phyloP scores from a whole-genome alignment of 1,284 basidiomycete genomes.

The Athelia psychrophila region DNA sequence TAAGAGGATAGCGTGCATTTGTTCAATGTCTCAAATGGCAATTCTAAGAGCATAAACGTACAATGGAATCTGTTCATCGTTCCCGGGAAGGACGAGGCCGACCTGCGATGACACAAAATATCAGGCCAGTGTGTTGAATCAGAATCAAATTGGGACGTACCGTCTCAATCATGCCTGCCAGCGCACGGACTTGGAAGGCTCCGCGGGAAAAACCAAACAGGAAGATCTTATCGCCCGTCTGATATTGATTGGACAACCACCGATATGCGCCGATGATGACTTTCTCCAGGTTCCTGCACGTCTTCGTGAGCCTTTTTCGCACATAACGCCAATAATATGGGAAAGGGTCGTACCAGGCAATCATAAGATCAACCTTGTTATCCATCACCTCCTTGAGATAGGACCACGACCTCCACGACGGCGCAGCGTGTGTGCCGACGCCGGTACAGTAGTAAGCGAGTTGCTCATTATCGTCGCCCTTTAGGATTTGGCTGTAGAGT shows the following conservation, averaged over 20 bases:
- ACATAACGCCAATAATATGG: neutral
- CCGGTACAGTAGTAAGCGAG: slow-evolving; percentile 34
- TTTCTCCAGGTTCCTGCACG: slow-evolving; percentile 26
- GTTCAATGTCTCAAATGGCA: no score
- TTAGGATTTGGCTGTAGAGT: slow-evolving; percentile 14
- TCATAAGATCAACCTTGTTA: slow-evolving; percentile 19
- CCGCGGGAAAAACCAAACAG: slow-evolving; percentile 43
- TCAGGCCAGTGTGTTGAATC: neutral
- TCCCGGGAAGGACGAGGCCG: slow-evolving; percentile 31
- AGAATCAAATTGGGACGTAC: slow-evolving; percentile 14
- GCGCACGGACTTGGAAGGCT: slow-evolving; percentile 34
- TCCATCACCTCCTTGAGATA: slow-evolving; percentile 14
- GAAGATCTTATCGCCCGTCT: slow-evolving; percentile 29
- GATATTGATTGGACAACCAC: slow-evolving; percentile 33
- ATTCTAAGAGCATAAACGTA: slow-evolving; percentile 12
- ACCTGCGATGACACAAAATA: slow-evolving; percentile 20
- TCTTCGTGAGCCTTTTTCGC: neutral
- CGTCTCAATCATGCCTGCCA: slow-evolving; percentile 33
- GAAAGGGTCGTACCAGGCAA: slow-evolving; percentile 20
- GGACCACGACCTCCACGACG: slow-evolving; percentile 11
- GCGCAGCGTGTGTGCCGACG: slow-evolving; percentile 29
- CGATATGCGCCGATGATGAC: slow-evolving; percentile 30
- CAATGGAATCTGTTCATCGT: slow-evolving; percentile 36
- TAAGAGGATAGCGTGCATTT: no score
- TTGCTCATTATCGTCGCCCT: slow-evolving; percentile 8